Evolutionary conservation across 1,139 yeast species (phyloP).

Genomic region (Debaryomyces nepalensis): DNA sequence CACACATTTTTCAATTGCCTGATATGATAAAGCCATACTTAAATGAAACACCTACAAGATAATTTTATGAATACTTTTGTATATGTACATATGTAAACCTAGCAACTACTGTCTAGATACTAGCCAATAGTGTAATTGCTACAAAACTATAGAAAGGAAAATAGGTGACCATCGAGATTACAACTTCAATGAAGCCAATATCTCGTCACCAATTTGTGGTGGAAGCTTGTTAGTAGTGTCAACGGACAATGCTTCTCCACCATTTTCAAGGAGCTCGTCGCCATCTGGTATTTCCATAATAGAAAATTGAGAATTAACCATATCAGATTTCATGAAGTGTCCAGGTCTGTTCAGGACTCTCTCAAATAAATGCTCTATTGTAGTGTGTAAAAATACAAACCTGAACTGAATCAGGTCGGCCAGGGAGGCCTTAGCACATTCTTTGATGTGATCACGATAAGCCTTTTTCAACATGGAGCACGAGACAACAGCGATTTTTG

Average conservation of each 20-base stretch:
- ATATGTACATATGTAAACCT: no score
- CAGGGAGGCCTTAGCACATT: constrained; percentile 26
- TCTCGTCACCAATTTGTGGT: constrained; percentile 31
- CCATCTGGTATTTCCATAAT: constrained; percentile 72
- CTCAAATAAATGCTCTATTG: constrained; percentile 58
- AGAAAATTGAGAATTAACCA: constrained; percentile 79
- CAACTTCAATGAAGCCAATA: constrained; percentile 11
- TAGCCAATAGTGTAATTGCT: constrained; percentile 33
- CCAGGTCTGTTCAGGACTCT: constrained; percentile 67
- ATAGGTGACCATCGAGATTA: not conserved
- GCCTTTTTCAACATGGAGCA: constrained; percentile 81
- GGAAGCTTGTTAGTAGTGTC: constrained; percentile 49
- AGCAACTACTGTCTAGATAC: no score
- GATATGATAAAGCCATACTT: no score
- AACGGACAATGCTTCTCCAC: constrained; percentile 42
- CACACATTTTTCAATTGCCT: no score
- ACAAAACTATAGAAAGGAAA: constrained; percentile 25
- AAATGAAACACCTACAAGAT: no score
- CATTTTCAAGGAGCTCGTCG: constrained; percentile 40
- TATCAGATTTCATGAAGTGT: constrained; percentile 85
- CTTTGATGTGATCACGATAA: constrained; percentile 65
- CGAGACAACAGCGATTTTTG: constrained; percentile 57
- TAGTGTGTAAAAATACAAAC: constrained; percentile 70
- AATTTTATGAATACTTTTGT: no score
- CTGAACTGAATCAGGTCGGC: constrained; percentile 48